phyloP scores from a whole-genome alignment of 2,329 filamentous ascomycete species.

The Coniochaeta sp. region DNA sequence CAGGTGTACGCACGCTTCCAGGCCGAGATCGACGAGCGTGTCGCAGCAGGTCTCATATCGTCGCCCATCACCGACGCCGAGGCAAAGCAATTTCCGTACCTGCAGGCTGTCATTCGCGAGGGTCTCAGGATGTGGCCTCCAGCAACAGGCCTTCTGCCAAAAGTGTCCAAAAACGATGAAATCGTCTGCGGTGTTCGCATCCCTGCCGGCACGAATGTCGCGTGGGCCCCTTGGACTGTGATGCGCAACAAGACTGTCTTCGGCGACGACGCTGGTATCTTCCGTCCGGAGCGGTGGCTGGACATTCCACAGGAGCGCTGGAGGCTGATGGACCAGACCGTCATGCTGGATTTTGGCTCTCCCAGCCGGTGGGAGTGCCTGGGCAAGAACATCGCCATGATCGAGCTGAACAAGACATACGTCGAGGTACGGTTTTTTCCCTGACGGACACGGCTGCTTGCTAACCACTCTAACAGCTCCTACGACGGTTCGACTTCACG shows the following conservation, averaged over 20 bases:
- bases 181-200: constrained; percentile 22
- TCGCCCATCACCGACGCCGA: constrained; percentile 21
- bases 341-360: constrained; percentile 29
- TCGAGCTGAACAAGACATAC: constrained; percentile 33
- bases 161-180: constrained; percentile 20
- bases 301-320: constrained; percentile 20
- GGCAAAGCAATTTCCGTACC: constrained; percentile 21
- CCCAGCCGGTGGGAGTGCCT: constrained; percentile 28
- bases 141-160: constrained; percentile 13
- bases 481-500: constrained; percentile 7
- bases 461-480: constrained; percentile 1
- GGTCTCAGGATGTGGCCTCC: constrained; percentile 27
- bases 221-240: constrained; percentile 25
- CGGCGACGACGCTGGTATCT: constrained; percentile 29
- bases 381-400: constrained; percentile 30
- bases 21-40: constrained; percentile 23
- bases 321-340: constrained; percentile 21
- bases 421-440: constrained; percentile 26
- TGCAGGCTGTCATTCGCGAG: constrained; percentile 30
- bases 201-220: constrained; percentile 28
- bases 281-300: constrained; percentile 36
- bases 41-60: constrained; percentile 26
- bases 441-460: not conserved
- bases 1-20: constrained; percentile 15
- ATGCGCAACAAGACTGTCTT: constrained; percentile 21